phyloP scores from a whole-genome alignment of 257 asterid genomes.

The Solanum medicagineum region DNA sequence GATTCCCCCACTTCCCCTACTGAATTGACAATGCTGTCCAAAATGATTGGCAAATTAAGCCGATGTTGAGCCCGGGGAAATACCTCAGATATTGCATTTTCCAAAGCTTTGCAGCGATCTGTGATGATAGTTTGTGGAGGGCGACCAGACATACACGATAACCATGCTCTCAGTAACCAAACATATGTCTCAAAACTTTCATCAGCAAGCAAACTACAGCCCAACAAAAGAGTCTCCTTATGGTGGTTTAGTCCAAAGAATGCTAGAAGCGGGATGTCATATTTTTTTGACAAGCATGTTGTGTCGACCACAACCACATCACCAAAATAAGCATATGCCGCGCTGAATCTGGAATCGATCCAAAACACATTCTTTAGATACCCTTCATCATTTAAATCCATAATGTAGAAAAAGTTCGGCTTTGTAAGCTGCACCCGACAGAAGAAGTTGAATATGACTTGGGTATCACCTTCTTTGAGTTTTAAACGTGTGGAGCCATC shows the following conservation, averaged over 20 bases:
- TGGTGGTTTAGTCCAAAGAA: slow-evolving; percentile 28
- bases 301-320: slow-evolving; percentile 25
- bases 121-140: slow-evolving; percentile 30
- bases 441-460: slow-evolving; percentile 8
- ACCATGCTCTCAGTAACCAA: slow-evolving; percentile 39
- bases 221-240: slow-evolving; percentile 18
- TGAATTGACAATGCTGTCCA: slow-evolving; percentile 11
- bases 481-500: slow-evolving; percentile 12
- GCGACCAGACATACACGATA: slow-evolving; percentile 26
- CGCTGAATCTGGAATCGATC: slow-evolving; percentile 26
- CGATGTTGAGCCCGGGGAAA: slow-evolving; percentile 27
- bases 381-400: slow-evolving; percentile 30
- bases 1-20: slow-evolving; percentile 14
- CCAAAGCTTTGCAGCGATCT: slow-evolving; percentile 21
- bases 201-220: slow-evolving; percentile 22
- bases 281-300: slow-evolving; percentile 17
- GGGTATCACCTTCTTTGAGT: slow-evolving; percentile 16
- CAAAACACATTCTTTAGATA: slow-evolving; percentile 23
- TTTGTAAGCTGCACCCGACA: slow-evolving; percentile 14
- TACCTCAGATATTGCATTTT: slow-evolving; percentile 26
- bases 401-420: slow-evolving; percentile 25
- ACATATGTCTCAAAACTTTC: slow-evolving; percentile 18
- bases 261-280: slow-evolving; percentile 16
- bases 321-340: slow-evolving; percentile 20
- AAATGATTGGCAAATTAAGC: slow-evolving; percentile 13